Evolutionary conservation across 106 monocot species (phyloP), one percentile per base, ranked within the genome.

Genomic region (Dendrobium nobile): DNA sequence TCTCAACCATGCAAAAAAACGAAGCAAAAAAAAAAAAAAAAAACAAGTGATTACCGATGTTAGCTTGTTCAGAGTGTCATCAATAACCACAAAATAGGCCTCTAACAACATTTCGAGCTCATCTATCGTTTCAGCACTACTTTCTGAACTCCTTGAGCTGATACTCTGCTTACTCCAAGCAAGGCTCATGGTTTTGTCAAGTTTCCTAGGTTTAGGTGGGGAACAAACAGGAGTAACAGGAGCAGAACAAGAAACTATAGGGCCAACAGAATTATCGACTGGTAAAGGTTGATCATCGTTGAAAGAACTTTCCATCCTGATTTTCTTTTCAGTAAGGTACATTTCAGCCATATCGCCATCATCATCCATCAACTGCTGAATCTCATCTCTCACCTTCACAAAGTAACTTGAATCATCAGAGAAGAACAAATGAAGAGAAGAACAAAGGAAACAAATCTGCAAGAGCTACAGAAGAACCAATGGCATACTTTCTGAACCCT

Each of bases 311-410:
- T 92, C 92, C 84, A 82, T 87, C 24, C 82, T 41, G 67, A 44
- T 78, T 65, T 90, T 92, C 86, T 92, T 92, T 77, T 90, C 89
- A 13, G 89, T 92, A 42, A 92, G 92, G 80, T 89, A 90, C 87
- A 92, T 89, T 83, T 92, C 92, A 43, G 92, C 92, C 92, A 92
- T 92, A 79, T 92, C 92, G 27, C 86, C 92, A 79, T 92, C 92
- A 80, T 92, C 92, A 75, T 92, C 92, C 92, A 92, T 92, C 75
- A 92, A 75, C 41, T 92, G 92, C 70, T 92, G 89, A 79, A 92
- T 86, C 83, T 92, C 92, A 82, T 92, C 92, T 54, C 92, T 88
- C 45, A 92, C 89, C 92, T 92, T 77, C 54, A 82, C 19, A 79
- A 85, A 80, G 3, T 2, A n/a, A 58, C 10, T 79, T 31, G 54